Evolutionary conservation across 2,329 filamentous ascomycete species (phyloP).

Genomic region (Madurella fahalii): DNA sequence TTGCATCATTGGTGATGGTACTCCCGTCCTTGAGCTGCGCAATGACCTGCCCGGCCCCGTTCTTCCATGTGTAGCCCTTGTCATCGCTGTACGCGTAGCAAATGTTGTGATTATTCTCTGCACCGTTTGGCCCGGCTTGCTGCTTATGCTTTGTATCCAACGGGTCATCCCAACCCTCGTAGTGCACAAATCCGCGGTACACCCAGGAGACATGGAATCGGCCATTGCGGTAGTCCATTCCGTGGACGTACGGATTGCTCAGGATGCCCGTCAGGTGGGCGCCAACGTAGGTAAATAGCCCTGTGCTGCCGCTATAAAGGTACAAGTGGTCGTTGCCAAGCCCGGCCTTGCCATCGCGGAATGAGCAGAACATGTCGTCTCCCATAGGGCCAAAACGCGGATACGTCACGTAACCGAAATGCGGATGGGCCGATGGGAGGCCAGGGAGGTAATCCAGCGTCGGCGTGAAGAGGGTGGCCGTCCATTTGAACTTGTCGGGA

Average conservation of each 20-base stretch:
- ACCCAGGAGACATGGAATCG: conserved; percentile 46
- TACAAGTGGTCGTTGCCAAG: conserved; percentile 47
- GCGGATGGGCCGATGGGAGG: conserved; percentile 26
- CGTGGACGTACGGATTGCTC: conserved; percentile 51
- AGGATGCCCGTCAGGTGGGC: conserved; percentile 41
- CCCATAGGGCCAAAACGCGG: conserved; percentile 43
- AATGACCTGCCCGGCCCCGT: conserved; percentile 34
- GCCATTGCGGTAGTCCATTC: conserved; percentile 32
- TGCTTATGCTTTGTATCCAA: conserved; percentile 38
- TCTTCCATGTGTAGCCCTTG: conserved; percentile 40
- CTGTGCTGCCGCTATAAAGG: conserved; percentile 36
- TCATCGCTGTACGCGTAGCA: conserved; percentile 48
- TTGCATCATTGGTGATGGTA: conserved; percentile 38
- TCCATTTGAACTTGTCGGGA: conserved; percentile 33
- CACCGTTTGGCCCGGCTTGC: conserved; percentile 41
- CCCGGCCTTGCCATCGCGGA: conserved; percentile 48
- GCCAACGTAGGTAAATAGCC: conserved; percentile 37
- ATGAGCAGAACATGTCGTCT: conserved; percentile 42
- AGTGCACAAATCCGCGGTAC: conserved; percentile 45
- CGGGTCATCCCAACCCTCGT: conserved; percentile 40
- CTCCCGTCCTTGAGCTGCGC: conserved; percentile 33
- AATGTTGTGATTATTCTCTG: conserved; percentile 47
- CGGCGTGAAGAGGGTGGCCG: conserved; percentile 34
- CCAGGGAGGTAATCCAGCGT: conserved; percentile 37
- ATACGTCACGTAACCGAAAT: conserved; percentile 43